Percentiles rank a stretch among this genome's conserved stretches.
Evolutionary conservation across 176 grass and related monocot genomes (phyloP).

Genomic region (Musa itinerans): DNA sequence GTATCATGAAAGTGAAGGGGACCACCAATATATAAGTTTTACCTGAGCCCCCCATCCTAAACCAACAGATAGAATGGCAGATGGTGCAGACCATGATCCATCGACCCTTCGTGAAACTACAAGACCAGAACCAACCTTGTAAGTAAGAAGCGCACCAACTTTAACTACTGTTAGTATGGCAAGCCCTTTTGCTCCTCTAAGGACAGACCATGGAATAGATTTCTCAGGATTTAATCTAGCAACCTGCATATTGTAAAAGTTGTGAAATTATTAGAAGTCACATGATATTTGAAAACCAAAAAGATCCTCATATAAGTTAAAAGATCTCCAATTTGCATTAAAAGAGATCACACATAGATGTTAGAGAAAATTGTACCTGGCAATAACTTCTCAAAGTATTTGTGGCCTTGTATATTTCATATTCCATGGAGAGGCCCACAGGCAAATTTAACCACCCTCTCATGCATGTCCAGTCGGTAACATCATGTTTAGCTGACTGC

Average conservation of each 20-base stretch:
- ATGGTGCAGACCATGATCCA: slow-evolving; percentile 85
- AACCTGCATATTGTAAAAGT: slow-evolving; percentile 31
- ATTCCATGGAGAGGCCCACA: slow-evolving; percentile 77
- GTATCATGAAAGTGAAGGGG: background rate
- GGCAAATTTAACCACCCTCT: slow-evolving; percentile 84
- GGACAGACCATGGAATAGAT: slow-evolving; percentile 70
- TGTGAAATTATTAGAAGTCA: background rate
- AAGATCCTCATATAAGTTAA: background rate
- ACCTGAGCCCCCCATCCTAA: slow-evolving; percentile 96
- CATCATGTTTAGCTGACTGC: slow-evolving; percentile 75
- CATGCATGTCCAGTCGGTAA: slow-evolving; percentile 74
- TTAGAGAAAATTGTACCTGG: slow-evolving; percentile 27
- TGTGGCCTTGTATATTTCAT: slow-evolving; percentile 85
- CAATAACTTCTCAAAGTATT: slow-evolving; percentile 53
- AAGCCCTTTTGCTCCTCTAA: slow-evolving; percentile 71
- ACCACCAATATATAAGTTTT: background rate
- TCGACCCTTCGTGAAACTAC: slow-evolving; percentile 71
- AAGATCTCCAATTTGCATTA: background rate
- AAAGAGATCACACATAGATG: background rate
- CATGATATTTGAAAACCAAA: background rate
- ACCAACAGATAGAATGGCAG: slow-evolving; percentile 63
- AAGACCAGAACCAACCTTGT: slow-evolving; percentile 78
- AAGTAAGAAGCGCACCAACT: slow-evolving; percentile 77
- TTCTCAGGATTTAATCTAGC: slow-evolving; percentile 64
- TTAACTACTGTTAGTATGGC: slow-evolving; percentile 76